Base-by-base conservation (phyloP, 331 rosid genomes). In the Quercus lobata region DNA sequence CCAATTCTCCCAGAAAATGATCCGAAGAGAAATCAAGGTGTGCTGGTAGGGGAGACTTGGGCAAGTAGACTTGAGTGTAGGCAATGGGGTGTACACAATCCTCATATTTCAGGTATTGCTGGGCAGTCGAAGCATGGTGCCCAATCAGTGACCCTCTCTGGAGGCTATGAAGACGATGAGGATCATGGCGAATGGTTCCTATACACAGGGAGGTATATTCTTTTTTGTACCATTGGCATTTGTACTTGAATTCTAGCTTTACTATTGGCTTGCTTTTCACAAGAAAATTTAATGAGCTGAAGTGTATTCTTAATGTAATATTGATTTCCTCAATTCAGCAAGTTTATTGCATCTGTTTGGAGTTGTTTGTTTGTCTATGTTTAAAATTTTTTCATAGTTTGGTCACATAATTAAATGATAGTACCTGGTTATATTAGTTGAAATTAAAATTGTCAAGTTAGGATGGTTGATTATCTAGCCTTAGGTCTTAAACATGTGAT, bases 101-200 rank as follows among this genome's bases (percentile, higher is more conserved):
- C 98, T 22, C 92, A 86, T 54, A 92, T 94, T 81, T 85, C 95
- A 2, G 93, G 97, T 15, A 92, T 94, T 82, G 98, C 92, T 19
- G 97, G 97, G 1, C 94, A 89, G 89, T 88, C 94, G 5, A 19
- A 2, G 17, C 61, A 80, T 75, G 98, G 93, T 79, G 88, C 97
- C 6, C 97, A 91, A 65, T 94, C 98, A 6, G 97, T 94, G 30
- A 91, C 85, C 5, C 92, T 94, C 8, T 89, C 92, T 5, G 93
- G 97, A 9, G 97, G 97, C 1, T 89, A 88, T 70, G 75, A 75
- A 7, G 97, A 94, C 18, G 97, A 92, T 6, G 94, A 92, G 83
- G 98, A 89, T 54, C 97, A 94, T 2, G 97, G 98, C 4, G 97
- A 92, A 7, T 94, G 97, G 98, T 94, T 94, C 80, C 88, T 91